Conservation (phyloP, 2,329 filamentous ascomycete genomes). For the Penicillium aurantiogriseum region DNA sequence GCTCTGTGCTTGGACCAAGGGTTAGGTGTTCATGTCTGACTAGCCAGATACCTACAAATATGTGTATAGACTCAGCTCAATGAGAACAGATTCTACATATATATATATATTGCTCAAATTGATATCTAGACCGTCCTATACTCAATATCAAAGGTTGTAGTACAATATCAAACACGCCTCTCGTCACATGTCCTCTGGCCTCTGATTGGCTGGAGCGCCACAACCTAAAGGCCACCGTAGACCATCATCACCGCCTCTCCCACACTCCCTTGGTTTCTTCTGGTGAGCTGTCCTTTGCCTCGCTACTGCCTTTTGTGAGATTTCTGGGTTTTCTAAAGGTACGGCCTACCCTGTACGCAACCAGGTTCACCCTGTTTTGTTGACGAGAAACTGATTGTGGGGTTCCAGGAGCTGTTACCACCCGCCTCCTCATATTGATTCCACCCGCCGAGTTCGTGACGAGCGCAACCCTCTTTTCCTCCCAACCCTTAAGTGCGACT, state of each 20-base stretch:
- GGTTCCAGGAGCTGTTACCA: conserved; percentile 28
- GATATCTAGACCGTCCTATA: not conserved
- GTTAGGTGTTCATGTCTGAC: not conserved
- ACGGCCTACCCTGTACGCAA: conserved; percentile 1
- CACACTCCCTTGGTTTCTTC: conserved; percentile 12
- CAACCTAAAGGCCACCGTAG: conserved; percentile 42
- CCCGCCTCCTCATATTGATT: conserved; percentile 18
- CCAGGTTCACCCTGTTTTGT: not conserved
- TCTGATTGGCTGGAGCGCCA: conserved; percentile 36
- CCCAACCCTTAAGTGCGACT: conserved; percentile 2
- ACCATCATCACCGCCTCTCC: conserved; percentile 33
- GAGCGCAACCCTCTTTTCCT: conserved; percentile 7
- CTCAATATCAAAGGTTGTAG: not conserved
- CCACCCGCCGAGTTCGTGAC: conserved; percentile 10
- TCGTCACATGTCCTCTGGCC: conserved; percentile 18
- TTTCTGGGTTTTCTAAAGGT: not conserved
- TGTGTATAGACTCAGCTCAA: not conserved
- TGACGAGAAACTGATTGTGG: conserved; percentile 24
- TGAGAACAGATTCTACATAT: not conserved
- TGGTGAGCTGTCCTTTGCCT: conserved; percentile 8
- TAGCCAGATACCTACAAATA: not conserved
- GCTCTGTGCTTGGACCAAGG: not conserved
- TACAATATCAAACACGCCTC: not conserved
- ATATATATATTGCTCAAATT: not conserved
- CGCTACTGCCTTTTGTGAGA: conserved; percentile 3